phyloP scores from a whole-genome alignment of 805 yeast species.

The Candida peoriensis region DNA sequence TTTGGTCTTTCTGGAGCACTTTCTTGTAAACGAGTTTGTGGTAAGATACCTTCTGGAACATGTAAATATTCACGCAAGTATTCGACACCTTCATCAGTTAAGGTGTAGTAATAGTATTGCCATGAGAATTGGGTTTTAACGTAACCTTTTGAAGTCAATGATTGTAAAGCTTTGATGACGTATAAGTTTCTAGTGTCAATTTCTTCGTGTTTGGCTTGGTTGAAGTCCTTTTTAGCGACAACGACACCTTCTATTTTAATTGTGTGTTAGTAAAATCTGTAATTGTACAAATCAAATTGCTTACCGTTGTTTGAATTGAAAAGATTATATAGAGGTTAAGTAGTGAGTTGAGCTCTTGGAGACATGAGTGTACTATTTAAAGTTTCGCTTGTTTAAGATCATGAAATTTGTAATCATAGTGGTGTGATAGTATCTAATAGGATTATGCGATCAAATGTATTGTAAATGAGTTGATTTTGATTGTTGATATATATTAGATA shows the following conservation, averaged over 20 bases:
- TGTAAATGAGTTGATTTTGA: too few relatives aligned
- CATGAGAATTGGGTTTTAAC: conserved; percentile 99
- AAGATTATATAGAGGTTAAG: too few relatives aligned
- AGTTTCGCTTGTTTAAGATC: too few relatives aligned
- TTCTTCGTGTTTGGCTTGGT: conserved; percentile 97
- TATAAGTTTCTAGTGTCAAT: conserved; percentile 96
- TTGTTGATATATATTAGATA: too few relatives aligned
- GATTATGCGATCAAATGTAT: too few relatives aligned
- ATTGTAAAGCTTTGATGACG: conserved; percentile 98
- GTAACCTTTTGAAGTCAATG: conserved; percentile 97
- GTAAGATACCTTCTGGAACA: conserved; percentile 98
- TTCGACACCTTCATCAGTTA: conserved; percentile 99
- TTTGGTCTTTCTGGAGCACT: conserved; percentile 77
- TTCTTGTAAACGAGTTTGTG: conserved; percentile 95
- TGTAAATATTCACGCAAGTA: conserved; percentile 97
- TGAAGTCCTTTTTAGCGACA: conserved; percentile 98
- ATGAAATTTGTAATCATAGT: too few relatives aligned
- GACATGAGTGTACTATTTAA: too few relatives aligned
- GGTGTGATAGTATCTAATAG: too few relatives aligned
- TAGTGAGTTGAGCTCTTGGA: too few relatives aligned
- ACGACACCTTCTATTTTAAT: conserved; percentile 86
- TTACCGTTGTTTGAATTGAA: too few relatives aligned
- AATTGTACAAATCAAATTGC: too few relatives aligned
- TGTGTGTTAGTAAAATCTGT: too few relatives aligned
- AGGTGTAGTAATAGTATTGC: conserved; percentile 99